Percentiles rank a stretch among this genome's conserved stretches.
Conservation (phyloP, 306 rosid species). For the Gastrolobium villosum region DNA sequence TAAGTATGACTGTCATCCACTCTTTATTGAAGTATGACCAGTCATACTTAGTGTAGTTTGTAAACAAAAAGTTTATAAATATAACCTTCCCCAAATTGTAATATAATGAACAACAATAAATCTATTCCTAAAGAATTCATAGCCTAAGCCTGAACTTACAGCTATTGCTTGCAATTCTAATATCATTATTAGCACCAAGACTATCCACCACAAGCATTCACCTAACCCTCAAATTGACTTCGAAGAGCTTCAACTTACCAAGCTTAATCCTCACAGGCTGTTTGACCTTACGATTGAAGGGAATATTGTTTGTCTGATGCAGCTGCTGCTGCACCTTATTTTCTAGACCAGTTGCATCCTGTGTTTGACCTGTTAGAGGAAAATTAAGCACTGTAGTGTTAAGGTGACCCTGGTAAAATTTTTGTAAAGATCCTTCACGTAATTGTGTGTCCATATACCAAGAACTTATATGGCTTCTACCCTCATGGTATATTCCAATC, state of each 20-base stretch:
- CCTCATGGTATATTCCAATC: constrained; percentile 83
- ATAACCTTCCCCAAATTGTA: no score
- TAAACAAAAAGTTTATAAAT: no score
- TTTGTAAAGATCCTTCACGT: constrained; percentile 79
- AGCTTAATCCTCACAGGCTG: constrained; percentile 87
- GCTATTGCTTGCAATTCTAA: constrained; percentile 62
- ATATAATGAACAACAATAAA: neutral
- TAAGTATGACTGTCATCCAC: no score
- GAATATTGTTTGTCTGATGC: constrained; percentile 60
- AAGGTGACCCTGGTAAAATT: constrained; percentile 85
- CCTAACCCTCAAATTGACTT: constrained; percentile 71
- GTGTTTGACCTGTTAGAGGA: constrained; percentile 59
- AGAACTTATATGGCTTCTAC: constrained; percentile 81
- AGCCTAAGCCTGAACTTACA: constrained; percentile 81
- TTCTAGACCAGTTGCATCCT: constrained; percentile 55
- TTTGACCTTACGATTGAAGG: constrained; percentile 63
- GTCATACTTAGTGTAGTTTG: no score
- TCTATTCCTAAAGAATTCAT: constrained; percentile 41
- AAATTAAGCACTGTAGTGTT: constrained; percentile 75
- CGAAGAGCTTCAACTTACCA: constrained; percentile 79
- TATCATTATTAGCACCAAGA: constrained; percentile 51
- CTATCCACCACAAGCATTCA: constrained; percentile 68
- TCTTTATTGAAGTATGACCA: no score
- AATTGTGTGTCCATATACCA: constrained; percentile 66
- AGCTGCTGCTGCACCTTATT: constrained; percentile 48